Evolutionary conservation across 1,284 basidiomycete species (phyloP), one percentile per base, ranked within the genome.

Genomic region (Austroboletus novae-zelandiae): DNA sequence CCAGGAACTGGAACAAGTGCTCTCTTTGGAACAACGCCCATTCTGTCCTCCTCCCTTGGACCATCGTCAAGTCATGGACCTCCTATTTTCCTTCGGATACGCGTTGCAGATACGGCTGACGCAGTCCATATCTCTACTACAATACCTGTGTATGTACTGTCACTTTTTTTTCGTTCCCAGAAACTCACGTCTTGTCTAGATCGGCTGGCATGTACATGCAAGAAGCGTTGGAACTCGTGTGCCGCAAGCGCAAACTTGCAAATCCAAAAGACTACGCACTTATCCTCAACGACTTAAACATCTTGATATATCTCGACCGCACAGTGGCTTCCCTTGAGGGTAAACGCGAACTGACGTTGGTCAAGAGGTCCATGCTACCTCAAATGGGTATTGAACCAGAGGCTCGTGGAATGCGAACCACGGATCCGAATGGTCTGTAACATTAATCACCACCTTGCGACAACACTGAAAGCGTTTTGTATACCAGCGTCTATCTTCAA

Each of bases 171-270:
- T 23, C 18, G 7, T 17, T 27, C 6, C 25, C 9, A 7, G 4
- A n/a, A 37, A 13, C 43, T 55, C 48, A 52, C 27, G 6, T 17
- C 9, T 35, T 20, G 36, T 48, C 44, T 41, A 94, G 91, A 2
- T 88, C 92, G 4, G 81, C 89, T 14, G 94, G 92, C n/a, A 97
- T 93, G 87, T 99, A 98, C 69, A 88, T 98, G 78, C 91, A 94
- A 50, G 95, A 99, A 69, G 91, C 95, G 1, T 81, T 98, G 35
- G 95, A 98, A 59, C 75, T 84, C 20, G 83, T 95, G 3, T 93
- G 90, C 64, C 77, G 81, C 46, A 88, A 85, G 65, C 81, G 86
- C 34, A 85, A 87, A 54, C 73, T 91, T 17, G 75, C 76, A 34
- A 81, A 89, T 57, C 78, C 89, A 1, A 86, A 87, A 49, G 89